Conservation (phyloP, 2,329 filamentous ascomycete genomes). For the Cladosporium sp. region DNA sequence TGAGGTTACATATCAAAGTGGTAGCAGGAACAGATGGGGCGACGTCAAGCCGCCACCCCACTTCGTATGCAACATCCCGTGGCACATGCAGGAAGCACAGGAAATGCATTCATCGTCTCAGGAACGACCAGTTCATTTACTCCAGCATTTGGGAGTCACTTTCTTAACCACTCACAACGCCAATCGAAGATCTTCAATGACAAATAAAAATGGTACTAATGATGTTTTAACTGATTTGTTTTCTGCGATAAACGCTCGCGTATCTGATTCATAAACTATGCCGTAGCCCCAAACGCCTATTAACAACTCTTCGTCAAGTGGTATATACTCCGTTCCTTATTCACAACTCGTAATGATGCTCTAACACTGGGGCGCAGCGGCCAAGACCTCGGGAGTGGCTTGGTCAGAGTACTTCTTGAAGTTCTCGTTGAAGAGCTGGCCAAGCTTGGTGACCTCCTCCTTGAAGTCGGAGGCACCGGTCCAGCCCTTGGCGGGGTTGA, state of each 20-base stretch:
- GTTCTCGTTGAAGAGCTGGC: conserved; percentile 88
- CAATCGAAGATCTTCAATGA: too few relatives aligned
- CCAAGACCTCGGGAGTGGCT: conserved; percentile 56
- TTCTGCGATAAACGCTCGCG: background rate
- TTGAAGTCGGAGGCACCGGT: conserved; percentile 81
- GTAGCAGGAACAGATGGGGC: conserved; percentile 5
- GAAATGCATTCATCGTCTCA: background rate
- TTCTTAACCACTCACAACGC: background rate
- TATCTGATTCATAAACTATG: conserved; percentile 14
- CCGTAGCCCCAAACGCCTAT: conserved; percentile 10
- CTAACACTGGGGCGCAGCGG: conserved; percentile 43
- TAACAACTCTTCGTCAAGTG: conserved; percentile 14
- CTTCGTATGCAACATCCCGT: conserved; percentile 13
- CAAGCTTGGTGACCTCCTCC: conserved; percentile 87
- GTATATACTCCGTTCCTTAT: conserved; percentile 15
- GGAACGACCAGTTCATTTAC: background rate
- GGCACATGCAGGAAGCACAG: background rate
- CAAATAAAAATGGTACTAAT: background rate
- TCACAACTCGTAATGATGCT: conserved; percentile 3
- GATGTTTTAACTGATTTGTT: background rate
- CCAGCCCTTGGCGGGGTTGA: conserved; percentile 95
- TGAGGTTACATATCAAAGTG: conserved; percentile 20
- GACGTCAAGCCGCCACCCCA: conserved; percentile 3
- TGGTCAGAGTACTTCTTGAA: conserved; percentile 91
- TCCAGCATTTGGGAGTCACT: background rate